Base-by-base conservation (phyloP, 73 alveolate species). In the Paramecium tetraurelia region DNA sequence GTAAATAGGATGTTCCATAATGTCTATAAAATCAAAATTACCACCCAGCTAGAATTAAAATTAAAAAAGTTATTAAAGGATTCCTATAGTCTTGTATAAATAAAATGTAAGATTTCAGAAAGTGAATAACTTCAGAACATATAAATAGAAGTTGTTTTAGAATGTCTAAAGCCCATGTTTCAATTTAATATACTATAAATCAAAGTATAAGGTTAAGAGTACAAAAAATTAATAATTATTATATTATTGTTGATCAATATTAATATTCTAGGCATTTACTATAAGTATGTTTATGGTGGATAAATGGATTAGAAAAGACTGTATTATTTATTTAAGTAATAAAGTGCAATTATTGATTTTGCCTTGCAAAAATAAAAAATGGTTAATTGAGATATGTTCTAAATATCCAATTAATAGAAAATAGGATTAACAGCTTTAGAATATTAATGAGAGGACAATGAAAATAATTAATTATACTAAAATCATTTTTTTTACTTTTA, bases 281-380 rank as follows among this genome's bases (percentile, higher is more conserved):
- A 75, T 43, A n/a, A 77, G 50, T 41, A 77, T 46, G 48, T 77
- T 14, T 77, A 77, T 77, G 89, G 89, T 22, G 71, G 75, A 77
- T 43, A 43, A 41, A 77, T 41, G 0, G 75, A 77, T 21, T 77
- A 40, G 11, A 50, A 88, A 88, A 88, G 92, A 88, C n/a, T 88
- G 90, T 43, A 76, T 88, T 12, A 88, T 88, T 33, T 88, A 85
- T 70, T 58, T 88, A 53, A 70, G 85, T 14, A 59, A 71, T 43
- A 70, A 70, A 44, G 72, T 88, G 21, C 59, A 70, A 70, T 27
- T 85, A 40, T 58, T 88, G n/a, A 88, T 88, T 0, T 40, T 70
- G 44, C 94, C 94, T 4, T 88, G 94, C 80, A 88, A 88, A 48
- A 85, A 88, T 70, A 88, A 71, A 92, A 59, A 89, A 29, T 68